Percentiles rank a stretch among this genome's conserved stretches.
Conservation (phyloP, 345 rosid species). For the Corymbia maculata region DNA sequence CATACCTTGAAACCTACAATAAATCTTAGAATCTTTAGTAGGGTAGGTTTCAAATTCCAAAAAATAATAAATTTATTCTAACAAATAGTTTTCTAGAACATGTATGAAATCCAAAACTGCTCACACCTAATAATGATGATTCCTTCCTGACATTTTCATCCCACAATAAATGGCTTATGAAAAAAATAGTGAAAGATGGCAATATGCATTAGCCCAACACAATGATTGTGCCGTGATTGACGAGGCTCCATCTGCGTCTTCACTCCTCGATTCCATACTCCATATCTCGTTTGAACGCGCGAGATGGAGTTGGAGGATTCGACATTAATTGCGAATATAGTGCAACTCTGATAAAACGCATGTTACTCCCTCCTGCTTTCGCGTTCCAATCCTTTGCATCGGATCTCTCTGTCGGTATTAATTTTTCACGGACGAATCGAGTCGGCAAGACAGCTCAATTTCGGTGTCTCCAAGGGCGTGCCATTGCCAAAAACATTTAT, state of each 20-base stretch:
- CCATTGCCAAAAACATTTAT: not conserved
- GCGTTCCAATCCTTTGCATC: not conserved
- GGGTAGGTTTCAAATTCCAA: no score
- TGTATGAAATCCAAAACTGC: no score
- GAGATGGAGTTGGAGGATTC: not conserved
- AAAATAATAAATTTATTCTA: no score
- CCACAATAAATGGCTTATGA: not conserved
- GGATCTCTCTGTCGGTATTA: not conserved
- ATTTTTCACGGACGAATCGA: not conserved
- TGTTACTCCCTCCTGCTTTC: accelerated
- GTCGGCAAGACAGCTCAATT: not conserved
- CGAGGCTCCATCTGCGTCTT: not conserved
- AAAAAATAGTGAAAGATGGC: not conserved
- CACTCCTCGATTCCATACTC: not conserved
- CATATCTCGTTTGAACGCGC: not conserved
- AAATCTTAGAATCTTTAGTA: no score
- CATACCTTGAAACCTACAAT: no score
- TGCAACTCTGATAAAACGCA: not conserved
- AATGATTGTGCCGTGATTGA: not conserved
- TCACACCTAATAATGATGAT: not conserved
- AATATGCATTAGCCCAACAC: not conserved
- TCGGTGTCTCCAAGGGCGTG: not conserved
- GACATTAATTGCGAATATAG: not conserved
- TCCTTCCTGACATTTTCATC: not conserved
- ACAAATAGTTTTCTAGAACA: no score